Base-by-base conservation (phyloP, 495 filamentous ascomycete genomes). In the Margaritispora aquatica region DNA sequence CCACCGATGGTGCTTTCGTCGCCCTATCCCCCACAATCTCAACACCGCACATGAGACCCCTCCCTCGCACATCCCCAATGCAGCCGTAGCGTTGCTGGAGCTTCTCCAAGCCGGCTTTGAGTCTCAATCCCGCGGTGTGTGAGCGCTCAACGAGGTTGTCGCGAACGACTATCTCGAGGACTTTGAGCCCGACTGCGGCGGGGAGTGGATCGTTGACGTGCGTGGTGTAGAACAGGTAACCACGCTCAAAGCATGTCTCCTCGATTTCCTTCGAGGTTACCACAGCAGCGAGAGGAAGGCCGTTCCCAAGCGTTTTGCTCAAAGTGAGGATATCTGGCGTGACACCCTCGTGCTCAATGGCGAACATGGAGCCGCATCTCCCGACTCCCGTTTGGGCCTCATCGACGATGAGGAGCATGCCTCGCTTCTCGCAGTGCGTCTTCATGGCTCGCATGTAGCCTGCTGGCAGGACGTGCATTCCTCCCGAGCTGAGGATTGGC, bases 321-420 rank as follows among this genome's bases (percentile, higher is more conserved):
- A 88, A 76, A 0, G 81, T 80, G 64, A 84, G 76, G 19, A 90
- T 81, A 67, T 89, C 87, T 0, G 84, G 85, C 0, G 78, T 73
- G 8, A 84, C 69, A 41, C 61, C 75, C 65, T 88, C 85, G 49
- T 85, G 78, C 55, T 88, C 75, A 79, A 84, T 88, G 0, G 81
- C 85, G 51, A 86, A 83, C 9, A 87, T 67, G 0, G 79, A 83
- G 0, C 87, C 87, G n/a, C 76, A 80, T 11, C 85, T 75, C 0
- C 87, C 87, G 77, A 88, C 86, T 0, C 87, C 88, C 62, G 85
- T 84, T 86, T 92, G 90, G 34, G 90, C 80, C 60, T 92, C 88
- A 58, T 92, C 88, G 9, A 88, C 68, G 44, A 90, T 84, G 19
- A 89, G 70, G 2, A 91, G 76, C 1, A 81, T 83, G 24, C 84